Percentiles rank a stretch among this genome's conserved stretches.
These are phyloP conservation scores for Globisporangium cederbergense DNA, from an alignment of 352 stramenopile species.

Conservation along the genomic window DNA sequence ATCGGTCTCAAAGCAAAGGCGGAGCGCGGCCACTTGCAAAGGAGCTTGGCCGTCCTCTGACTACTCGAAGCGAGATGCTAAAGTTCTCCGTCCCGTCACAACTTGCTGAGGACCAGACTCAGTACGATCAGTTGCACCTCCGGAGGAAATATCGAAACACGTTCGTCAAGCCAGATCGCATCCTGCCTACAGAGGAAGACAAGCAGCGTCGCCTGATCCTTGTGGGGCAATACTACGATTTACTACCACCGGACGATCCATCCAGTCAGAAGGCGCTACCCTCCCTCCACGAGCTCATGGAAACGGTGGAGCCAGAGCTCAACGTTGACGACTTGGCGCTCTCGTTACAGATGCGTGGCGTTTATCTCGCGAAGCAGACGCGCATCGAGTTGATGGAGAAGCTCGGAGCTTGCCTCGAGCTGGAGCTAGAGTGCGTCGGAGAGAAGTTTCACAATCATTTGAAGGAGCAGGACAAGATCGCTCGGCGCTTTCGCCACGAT, in stretches of 20 bases:
- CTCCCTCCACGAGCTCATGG: slow-evolving; percentile 38
- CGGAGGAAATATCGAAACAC: slow-evolving; percentile 46
- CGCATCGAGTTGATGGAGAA: slow-evolving; percentile 53
- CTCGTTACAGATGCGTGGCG: slow-evolving; percentile 55
- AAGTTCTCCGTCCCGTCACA: slow-evolving; percentile 52
- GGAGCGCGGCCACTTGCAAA: neutral
- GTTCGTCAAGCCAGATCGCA: slow-evolving; percentile 41
- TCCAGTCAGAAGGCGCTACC: slow-evolving; percentile 12
- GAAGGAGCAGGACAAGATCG: slow-evolving; percentile 63
- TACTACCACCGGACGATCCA: slow-evolving; percentile 24
- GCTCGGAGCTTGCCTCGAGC: slow-evolving; percentile 47
- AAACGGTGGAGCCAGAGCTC: slow-evolving; percentile 63
- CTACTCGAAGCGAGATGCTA: slow-evolving; percentile 60
- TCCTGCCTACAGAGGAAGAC: slow-evolving; percentile 39
- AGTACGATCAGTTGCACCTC: slow-evolving; percentile 33
- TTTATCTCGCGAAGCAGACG: slow-evolving; percentile 58
- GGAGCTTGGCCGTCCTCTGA: slow-evolving; percentile 27
- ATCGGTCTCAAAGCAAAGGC: slow-evolving; percentile 1
- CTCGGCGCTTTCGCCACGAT: slow-evolving; percentile 45
- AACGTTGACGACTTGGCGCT: slow-evolving; percentile 62
- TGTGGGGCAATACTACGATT: slow-evolving; percentile 56
- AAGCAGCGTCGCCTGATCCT: slow-evolving; percentile 37
- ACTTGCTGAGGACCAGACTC: slow-evolving; percentile 26
- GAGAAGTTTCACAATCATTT: slow-evolving; percentile 58
- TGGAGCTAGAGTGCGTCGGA: slow-evolving; percentile 71